A percentile compares a stretch with the other conserved stretches of the same genome.
Conservation (phyloP, 495 filamentous ascomycete species). For the Bryoglossum gracile region DNA sequence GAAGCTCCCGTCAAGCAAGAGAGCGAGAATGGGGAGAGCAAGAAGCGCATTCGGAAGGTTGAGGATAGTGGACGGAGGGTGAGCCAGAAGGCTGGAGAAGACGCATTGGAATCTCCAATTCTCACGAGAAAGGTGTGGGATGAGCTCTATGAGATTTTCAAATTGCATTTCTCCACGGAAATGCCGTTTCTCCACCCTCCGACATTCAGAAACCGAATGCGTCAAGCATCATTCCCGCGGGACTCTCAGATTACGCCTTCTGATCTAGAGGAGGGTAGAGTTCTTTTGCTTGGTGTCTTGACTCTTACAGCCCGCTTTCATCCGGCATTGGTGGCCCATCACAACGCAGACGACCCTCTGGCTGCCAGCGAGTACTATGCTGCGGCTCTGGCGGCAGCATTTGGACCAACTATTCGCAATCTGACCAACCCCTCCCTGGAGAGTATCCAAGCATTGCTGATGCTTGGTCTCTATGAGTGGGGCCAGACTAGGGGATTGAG, state of each 20-base stretch:
- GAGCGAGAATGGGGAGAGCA: conserved; percentile 52
- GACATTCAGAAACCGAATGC: conserved; percentile 55
- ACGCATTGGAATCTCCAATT: conserved; percentile 44
- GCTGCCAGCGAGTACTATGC: conserved; percentile 76
- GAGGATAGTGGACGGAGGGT: conserved; percentile 39
- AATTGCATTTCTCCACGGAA: conserved; percentile 74
- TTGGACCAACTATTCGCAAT: conserved; percentile 42
- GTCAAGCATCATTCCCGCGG: conserved; percentile 26
- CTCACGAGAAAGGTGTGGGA: conserved; percentile 65
- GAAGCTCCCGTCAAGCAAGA: conserved; percentile 45
- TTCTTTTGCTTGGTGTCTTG: conserved; percentile 70
- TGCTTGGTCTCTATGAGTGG: conserved; percentile 84
- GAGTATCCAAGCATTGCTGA: conserved; percentile 67
- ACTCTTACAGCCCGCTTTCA: conserved; percentile 76
- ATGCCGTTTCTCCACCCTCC: conserved; percentile 78
- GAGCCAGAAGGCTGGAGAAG: conserved; percentile 32
- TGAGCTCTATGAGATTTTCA: conserved; percentile 70
- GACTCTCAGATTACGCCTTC: conserved; percentile 22
- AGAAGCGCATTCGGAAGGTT: conserved; percentile 46
- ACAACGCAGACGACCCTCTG: conserved; percentile 50
- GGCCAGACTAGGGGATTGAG: conserved; percentile 63
- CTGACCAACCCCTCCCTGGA: conserved; percentile 57
- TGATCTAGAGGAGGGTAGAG: conserved; percentile 36
- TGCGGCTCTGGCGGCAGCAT: conserved; percentile 56
- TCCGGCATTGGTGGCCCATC: conserved; percentile 57